Percentiles rank a stretch among this genome's conserved stretches.
These are phyloP conservation scores for Kazachstania viticola DNA, from an alignment of 805 yeast species.

Conservation along the genomic window DNA sequence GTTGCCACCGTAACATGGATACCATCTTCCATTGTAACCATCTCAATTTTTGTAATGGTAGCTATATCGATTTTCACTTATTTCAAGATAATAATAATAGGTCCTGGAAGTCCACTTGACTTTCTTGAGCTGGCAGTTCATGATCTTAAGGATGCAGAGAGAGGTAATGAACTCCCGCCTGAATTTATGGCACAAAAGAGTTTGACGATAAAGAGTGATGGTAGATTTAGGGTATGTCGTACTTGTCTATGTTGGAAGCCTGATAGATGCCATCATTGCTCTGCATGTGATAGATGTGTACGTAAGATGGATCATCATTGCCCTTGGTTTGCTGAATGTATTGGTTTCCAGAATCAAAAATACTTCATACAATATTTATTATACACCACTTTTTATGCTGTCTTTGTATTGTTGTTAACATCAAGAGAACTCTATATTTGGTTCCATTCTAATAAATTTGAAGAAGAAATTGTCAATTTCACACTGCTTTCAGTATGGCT, in stretches of 20 bases:
- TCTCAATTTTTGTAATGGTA: slow-evolving; percentile 3
- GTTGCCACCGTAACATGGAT: slow-evolving; percentile 9
- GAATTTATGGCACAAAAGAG: slow-evolving; percentile 30
- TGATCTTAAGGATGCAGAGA: slow-evolving; percentile 19
- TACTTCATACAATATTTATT: slow-evolving; percentile 63
- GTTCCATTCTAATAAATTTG: slow-evolving; percentile 32
- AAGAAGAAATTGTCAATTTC: slow-evolving; percentile 37
- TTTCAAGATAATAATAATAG: slow-evolving; percentile 37
- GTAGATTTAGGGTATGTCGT: slow-evolving; percentile 55
- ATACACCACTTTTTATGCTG: slow-evolving; percentile 40
- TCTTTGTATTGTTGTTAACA: slow-evolving; percentile 31
- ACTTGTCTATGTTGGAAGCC: slow-evolving; percentile 74
- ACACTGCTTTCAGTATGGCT: slow-evolving; percentile 51
- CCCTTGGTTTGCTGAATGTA: slow-evolving; percentile 88
- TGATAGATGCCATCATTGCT: slow-evolving; percentile 79
- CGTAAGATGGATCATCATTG: slow-evolving; percentile 89
- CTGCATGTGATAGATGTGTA: slow-evolving; percentile 55
- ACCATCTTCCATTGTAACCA: slow-evolving; percentile 4
- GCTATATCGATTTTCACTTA: slow-evolving; percentile 34
- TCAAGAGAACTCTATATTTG: slow-evolving; percentile 36
- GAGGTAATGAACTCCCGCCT: slow-evolving; percentile 32
- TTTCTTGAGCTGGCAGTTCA: slow-evolving; percentile 33
- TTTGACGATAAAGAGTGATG: slow-evolving; percentile 40
- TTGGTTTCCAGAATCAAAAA: slow-evolving; percentile 75
- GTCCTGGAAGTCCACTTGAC: slow-evolving; percentile 60